phyloP scores from a whole-genome alignment of 179 eudicot species.

The Amaranthus tricolor region DNA sequence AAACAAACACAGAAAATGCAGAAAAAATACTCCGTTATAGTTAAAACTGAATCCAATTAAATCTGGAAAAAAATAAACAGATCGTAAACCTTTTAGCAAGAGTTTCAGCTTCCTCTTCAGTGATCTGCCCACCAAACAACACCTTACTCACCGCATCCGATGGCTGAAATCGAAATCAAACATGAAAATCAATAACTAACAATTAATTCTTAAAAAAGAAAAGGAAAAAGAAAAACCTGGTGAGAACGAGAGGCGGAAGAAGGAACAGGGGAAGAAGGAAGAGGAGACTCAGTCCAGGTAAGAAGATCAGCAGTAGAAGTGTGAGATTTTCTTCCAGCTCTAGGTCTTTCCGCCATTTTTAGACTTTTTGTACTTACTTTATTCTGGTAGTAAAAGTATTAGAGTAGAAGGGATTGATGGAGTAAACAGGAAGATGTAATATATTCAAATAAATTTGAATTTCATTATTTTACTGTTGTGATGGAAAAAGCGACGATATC shows the following conservation, averaged over 20 bases:
- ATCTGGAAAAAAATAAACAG: constrained; percentile 2
- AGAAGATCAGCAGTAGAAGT: constrained; percentile 90
- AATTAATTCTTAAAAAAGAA: not conserved
- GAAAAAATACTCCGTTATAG: not conserved
- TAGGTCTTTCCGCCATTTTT: constrained; percentile 53
- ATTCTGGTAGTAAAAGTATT: too few relatives aligned
- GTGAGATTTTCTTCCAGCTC: constrained; percentile 78
- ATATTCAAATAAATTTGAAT: too few relatives aligned
- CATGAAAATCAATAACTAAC: not conserved
- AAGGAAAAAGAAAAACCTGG: constrained; percentile 38
- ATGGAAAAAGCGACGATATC: too few relatives aligned
- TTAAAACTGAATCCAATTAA: not conserved
- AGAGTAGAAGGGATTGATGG: too few relatives aligned
- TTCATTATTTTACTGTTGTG: too few relatives aligned
- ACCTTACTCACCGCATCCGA: constrained; percentile 91
- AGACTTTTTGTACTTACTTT: too few relatives aligned
- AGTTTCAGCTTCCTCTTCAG: constrained; percentile 82
- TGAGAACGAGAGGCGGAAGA: constrained; percentile 58
- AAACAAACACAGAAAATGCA: not conserved
- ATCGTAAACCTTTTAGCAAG: constrained; percentile 65
- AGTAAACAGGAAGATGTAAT: too few relatives aligned
- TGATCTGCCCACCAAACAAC: constrained; percentile 92
- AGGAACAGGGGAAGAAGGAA: constrained; percentile 33
- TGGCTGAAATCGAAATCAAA: constrained; percentile 45
- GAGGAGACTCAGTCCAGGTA: constrained; percentile 78